Evolutionary conservation across 2,329 filamentous ascomycete species (phyloP), one percentile per base, ranked within the genome.

Genomic region (Alternaria rosae): DNA sequence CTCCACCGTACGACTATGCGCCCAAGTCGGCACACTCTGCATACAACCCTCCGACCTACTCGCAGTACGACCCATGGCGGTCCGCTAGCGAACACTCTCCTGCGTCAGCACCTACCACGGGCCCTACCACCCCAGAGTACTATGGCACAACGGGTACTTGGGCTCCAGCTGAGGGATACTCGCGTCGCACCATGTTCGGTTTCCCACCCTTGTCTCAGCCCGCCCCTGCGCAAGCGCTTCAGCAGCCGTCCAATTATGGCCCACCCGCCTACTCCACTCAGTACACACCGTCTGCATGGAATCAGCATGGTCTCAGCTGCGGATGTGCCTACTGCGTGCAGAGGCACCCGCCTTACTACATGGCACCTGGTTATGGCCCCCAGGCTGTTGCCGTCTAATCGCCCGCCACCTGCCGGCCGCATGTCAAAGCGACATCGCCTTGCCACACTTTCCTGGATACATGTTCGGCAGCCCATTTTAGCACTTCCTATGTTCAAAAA

Each of bases 111-210:
- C 83, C 84, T 15, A 83, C 85, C 61, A 86, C 85, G 35, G 84
- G 83, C 42, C 82, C 85, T 21, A 83, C 82, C 52, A 86, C 85
- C 42, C 85, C 85, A 17, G 85, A 86, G 63, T 85, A 85, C 68
- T 81, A 83, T 73, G 83, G 81, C 59, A 74, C 79, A 43, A 77
- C 80, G 54, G 80, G 80, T 61, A 75, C 78, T 62, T 85, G 85
- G 78, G 85, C 80, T 69, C 82, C 85, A 28, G 68, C 71, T 47
- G 79, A 80, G 56, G 77, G 78, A 32, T 80, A 80, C 66, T 79
- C 78, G 48, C 76, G 78, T 72, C 78, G 78, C 69, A 80, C 77
- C 70, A 79, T 79, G 67, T 81, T 80, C 70, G 78, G 78, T 50
- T 80, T 78, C 66, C 73, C 77, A 54, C 71, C 77, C 58, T 65